Conservation (phyloP, 208 protist species). For the Porcisia hertigi region DNA sequence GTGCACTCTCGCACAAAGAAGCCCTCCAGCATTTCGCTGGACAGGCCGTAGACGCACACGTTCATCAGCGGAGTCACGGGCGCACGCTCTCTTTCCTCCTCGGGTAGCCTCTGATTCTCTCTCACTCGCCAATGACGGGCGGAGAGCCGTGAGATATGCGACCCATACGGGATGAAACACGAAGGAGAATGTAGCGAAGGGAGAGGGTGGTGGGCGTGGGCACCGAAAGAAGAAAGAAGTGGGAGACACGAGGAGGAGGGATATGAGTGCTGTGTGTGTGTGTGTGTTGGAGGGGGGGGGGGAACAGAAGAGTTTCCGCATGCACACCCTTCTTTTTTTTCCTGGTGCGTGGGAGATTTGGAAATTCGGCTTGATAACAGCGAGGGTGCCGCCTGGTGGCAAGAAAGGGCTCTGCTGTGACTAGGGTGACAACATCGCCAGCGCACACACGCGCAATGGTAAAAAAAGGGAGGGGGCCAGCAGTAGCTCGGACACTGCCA, state of each 20-base stretch:
- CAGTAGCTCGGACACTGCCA: background rate
- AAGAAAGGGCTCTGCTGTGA: background rate
- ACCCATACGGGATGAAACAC: background rate
- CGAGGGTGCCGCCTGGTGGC: background rate
- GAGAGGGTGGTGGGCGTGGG: background rate
- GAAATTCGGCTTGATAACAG: background rate
- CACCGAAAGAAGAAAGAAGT: background rate
- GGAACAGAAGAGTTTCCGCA: background rate
- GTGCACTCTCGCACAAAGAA: slow-evolving; percentile 25
- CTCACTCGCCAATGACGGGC: background rate
- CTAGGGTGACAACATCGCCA: background rate
- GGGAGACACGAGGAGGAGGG: background rate
- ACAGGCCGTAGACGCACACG: slow-evolving; percentile 39
- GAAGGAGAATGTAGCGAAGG: background rate
- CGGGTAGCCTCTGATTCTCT: background rate
- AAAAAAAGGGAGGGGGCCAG: background rate
- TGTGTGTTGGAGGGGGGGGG: too few relatives aligned
- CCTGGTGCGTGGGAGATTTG: background rate
- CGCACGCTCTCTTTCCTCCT: background rate
- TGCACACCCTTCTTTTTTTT: too few relatives aligned
- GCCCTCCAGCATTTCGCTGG: slow-evolving; percentile 20
- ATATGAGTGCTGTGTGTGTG: background rate
- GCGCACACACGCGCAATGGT: background rate
- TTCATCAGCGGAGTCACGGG: slow-evolving; percentile 19
- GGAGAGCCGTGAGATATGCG: background rate